A percentile compares a stretch with the other conserved stretches of the same genome.
Evolutionary conservation across 176 grass and related monocot species (phyloP).

Genomic region (Rhipidocladum racemiflorum): DNA sequence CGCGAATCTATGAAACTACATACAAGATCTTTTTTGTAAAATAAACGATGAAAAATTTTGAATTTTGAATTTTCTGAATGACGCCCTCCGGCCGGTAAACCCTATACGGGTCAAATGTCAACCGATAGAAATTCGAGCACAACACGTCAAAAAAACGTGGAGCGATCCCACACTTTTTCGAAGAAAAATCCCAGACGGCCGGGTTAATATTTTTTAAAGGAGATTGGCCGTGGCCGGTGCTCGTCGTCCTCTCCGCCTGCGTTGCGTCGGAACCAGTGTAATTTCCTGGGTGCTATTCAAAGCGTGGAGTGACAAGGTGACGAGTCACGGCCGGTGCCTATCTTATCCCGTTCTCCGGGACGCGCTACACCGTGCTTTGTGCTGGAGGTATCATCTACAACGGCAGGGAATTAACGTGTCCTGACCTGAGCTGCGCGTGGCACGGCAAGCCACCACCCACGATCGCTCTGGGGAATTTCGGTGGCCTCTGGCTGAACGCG

Average conservation of each 20-base stretch:
- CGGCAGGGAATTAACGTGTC: not conserved
- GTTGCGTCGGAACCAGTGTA: not conserved
- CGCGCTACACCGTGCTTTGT: not conserved
- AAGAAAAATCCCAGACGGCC: not conserved
- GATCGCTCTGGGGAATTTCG: not conserved
- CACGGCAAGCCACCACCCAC: not conserved
- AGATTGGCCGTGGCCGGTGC: not conserved
- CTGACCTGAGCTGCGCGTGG: not conserved
- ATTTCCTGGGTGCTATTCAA: not conserved
- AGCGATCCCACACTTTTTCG: not conserved
- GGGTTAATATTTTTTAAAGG: not conserved
- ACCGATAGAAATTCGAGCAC: not conserved
- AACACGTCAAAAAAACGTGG: not conserved
- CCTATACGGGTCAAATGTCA: not conserved
- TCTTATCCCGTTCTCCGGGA: not conserved
- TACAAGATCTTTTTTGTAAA: too few species aligned
- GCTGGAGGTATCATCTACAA: conserved; percentile 1
- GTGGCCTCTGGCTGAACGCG: not conserved
- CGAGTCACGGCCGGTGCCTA: not conserved
- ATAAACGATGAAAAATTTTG: too few species aligned
- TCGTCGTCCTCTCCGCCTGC: not conserved
- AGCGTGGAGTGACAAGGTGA: not conserved
- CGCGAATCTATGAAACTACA: too few species aligned
- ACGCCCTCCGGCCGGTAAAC: too few species aligned
- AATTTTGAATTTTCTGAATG: too few species aligned